Evolutionary conservation across 1,284 basidiomycete species (phyloP), one percentile per base, ranked within the genome.

Genomic region (Athelia sp.): DNA sequence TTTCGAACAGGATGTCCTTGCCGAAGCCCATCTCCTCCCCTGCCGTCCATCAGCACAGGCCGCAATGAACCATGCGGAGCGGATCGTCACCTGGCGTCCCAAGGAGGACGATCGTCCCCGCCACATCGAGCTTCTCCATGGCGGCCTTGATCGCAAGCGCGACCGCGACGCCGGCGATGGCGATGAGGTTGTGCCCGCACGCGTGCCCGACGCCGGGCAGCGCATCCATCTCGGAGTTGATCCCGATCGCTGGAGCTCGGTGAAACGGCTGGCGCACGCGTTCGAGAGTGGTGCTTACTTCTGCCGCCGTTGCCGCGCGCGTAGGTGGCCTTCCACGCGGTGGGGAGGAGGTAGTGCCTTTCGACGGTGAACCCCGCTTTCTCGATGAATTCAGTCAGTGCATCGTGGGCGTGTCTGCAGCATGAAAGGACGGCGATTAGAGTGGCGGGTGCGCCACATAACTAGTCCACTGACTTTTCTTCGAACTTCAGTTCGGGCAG

Each of bases 171-270:
- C 87, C 88, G 49, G 71, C 63, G 45, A 90, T 83, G 3, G 84
- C 86, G 51, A 92, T 90, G 45, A 91, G 68, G 58, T 89, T 90
- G 62, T 90, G 87, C 2, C 87, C 87, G 56, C 88, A 90, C 0
- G 84, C 87, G 60, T 89, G 87, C 0, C 84, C 84, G 23, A 86
- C 71, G 1, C 78, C 81, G 42, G 75, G 75, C 15, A 86, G 65
- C 0, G 81, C 80, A 43, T 81, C 80, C 77, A 81, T 81, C 70
- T 93, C 89, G 6, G 84, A 84, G 62, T 89, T 89, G 49, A 90
- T 69, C 2, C 84, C 88, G 44, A 87, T 79, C 2, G 76, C 26
- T 29, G 26, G 6, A 29, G 13, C 13, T 29, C 13, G 26, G 26
- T 29, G 26, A 29, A 13, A 13, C 26, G 26, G 26, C 13, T 4